Percentiles rank a stretch among this genome's conserved stretches.
These are phyloP conservation scores for Rhizophagus clarus DNA, from an alignment of 192 early-diverging fungal species.

Conservation along the genomic window DNA sequence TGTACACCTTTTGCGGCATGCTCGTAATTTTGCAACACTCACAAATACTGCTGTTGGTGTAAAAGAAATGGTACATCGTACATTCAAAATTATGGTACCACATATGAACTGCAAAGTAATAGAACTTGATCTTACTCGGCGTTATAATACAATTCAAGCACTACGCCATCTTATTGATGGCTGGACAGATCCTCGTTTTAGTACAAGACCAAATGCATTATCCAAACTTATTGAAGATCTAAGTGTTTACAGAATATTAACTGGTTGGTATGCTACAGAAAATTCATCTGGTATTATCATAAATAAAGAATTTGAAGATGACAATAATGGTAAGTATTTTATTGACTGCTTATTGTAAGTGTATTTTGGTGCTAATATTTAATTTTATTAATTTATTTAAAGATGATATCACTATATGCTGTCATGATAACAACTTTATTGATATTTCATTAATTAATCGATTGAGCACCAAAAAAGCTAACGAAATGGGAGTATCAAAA, in stretches of 20 bases:
- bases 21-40: not conserved
- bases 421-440: not conserved
- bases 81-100: slow-evolving; percentile 4
- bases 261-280: slow-evolving; percentile 4
- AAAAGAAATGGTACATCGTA: slow-evolving; percentile 14
- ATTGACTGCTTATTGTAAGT: too few relatives aligned
- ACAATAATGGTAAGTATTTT: not conserved
- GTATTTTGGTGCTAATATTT: too few relatives aligned
- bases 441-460: not conserved
- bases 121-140: not conserved
- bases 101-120: not conserved
- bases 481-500: not conserved
- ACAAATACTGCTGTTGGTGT: not conserved
- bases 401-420: not conserved
- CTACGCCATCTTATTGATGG: not conserved
- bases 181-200: not conserved
- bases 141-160: slow-evolving; percentile 6
- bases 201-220: not conserved
- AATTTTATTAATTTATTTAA: not conserved
- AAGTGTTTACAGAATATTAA: not conserved
- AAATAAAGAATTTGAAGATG: not conserved
- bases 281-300: not conserved
- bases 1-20: not conserved
- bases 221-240: not conserved
- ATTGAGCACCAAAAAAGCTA: not conserved